These are phyloP conservation scores for Laburnicola sp. DNA, from an alignment of 2,329 filamentous ascomycete genomes.

Conservation along the genomic window DNA sequence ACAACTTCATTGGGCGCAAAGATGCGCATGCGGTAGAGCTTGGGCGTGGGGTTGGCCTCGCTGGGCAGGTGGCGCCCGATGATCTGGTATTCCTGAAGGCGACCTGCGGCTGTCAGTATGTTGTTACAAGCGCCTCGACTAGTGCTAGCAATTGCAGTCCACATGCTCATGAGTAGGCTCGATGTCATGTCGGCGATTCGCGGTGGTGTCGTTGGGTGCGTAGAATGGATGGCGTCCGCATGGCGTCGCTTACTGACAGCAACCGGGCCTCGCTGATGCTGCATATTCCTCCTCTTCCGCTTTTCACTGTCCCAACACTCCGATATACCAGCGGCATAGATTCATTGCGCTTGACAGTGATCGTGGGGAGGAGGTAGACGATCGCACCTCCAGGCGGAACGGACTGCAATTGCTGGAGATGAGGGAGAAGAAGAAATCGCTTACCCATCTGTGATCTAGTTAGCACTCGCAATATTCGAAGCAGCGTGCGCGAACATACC, in stretches of 20 bases:
- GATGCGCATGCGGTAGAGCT: conserved; percentile 99
- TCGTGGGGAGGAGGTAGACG: background rate
- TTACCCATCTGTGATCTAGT: conserved; percentile 63
- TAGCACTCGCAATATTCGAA: conserved; percentile 19
- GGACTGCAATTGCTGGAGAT: conserved; percentile 41
- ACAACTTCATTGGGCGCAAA: conserved; percentile 98
- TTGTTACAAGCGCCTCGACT: conserved; percentile 9
- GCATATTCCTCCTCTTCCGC: background rate
- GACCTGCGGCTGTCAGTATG: conserved; percentile 66
- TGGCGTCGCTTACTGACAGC: background rate
- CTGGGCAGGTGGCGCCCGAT: conserved; percentile 99
- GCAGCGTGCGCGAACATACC: conserved; percentile 46
- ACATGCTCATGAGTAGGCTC: background rate
- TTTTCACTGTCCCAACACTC: background rate
- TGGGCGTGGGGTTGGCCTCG: conserved; percentile 94
- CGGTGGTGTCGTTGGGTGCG: background rate
- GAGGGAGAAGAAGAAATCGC: conserved; percentile 42
- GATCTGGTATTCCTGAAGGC: conserved; percentile 99
- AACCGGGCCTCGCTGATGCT: background rate
- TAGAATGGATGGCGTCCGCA: background rate
- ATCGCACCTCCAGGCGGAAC: conserved; percentile 3
- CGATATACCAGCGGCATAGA: background rate
- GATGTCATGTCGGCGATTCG: background rate
- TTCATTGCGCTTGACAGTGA: background rate
- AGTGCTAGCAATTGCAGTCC: conserved; percentile 38